Conservation (phyloP, 495 filamentous ascomycete genomes). For the Hyaloscypha hepaticicola region DNA sequence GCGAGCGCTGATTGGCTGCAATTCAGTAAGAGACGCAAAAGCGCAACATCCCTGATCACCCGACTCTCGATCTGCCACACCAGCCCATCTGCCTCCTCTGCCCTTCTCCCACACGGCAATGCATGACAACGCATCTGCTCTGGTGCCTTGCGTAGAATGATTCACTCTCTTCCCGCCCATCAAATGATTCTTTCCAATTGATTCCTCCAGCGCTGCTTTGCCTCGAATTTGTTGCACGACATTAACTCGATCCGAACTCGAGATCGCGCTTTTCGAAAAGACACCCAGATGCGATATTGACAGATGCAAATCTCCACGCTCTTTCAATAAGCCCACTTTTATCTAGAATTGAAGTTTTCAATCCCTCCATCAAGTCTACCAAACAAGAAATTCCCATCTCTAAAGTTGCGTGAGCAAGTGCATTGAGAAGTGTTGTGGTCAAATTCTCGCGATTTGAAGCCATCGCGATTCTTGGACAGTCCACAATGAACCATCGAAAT, state of each 20-base stretch:
- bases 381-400: neutral
- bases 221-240: conserved; percentile 10
- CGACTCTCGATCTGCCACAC: conserved; percentile 18
- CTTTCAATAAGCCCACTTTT: conserved; percentile 1
- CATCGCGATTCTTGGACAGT: conserved; percentile 25
- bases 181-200: neutral
- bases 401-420: conserved; percentile 5
- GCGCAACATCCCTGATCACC: conserved; percentile 17
- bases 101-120: conserved; percentile 17
- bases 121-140: conserved; percentile 12
- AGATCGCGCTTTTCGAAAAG: conserved; percentile 3
- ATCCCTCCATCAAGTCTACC: conserved; percentile 3
- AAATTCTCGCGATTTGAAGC: conserved; percentile 21
- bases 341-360: conserved; percentile 12
- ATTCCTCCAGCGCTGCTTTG: neutral
- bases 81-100: conserved; percentile 13
- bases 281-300: conserved; percentile 2
- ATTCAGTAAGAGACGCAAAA: neutral
- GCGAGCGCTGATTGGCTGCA: conserved; percentile 2
- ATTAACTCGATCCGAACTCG: neutral
- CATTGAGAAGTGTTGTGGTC: conserved; percentile 1
- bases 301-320: neutral
- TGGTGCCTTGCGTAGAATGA: conserved; percentile 1
- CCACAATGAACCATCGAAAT: conserved; percentile 13
- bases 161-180: neutral